These are phyloP conservation scores for Erigeron philadelphicus DNA, from an alignment of 140 eudicot species.

Conservation along the genomic window DNA sequence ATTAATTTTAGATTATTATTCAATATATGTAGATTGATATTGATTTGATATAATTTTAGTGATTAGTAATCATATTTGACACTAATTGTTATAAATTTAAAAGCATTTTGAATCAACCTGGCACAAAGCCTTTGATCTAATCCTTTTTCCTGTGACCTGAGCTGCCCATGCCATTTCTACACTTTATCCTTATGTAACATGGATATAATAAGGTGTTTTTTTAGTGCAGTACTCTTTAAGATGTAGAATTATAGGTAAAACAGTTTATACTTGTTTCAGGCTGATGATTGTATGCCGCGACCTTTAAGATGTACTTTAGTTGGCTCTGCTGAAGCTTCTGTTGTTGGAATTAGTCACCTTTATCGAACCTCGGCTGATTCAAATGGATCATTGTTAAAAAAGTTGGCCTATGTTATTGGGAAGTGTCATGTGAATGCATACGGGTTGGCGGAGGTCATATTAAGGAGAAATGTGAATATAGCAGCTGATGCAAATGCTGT, in stretches of 20 bases:
- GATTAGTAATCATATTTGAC: no score
- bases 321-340: constrained; percentile 80
- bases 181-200: no score
- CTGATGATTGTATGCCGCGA: constrained; percentile 29
- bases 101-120: background rate
- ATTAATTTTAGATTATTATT: no score
- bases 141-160: no score
- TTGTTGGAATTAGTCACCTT: constrained; percentile 74
- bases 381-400: constrained; percentile 67
- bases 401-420: constrained; percentile 52
- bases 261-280: constrained; percentile 36
- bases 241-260: background rate
- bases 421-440: constrained; percentile 40
- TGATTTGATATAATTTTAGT: no score
- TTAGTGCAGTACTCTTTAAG: background rate
- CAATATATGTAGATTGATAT: no score
- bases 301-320: constrained; percentile 36
- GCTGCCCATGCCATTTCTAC: no score
- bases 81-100: no score
- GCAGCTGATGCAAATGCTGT: constrained; percentile 78
- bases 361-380: constrained; percentile 64
- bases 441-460: constrained; percentile 56
- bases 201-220: background rate
- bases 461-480: constrained; percentile 65
- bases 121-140: background rate